Evolutionary conservation across 2,329 filamentous ascomycete genomes (phyloP).

Genomic region (Xylaria sp.): DNA sequence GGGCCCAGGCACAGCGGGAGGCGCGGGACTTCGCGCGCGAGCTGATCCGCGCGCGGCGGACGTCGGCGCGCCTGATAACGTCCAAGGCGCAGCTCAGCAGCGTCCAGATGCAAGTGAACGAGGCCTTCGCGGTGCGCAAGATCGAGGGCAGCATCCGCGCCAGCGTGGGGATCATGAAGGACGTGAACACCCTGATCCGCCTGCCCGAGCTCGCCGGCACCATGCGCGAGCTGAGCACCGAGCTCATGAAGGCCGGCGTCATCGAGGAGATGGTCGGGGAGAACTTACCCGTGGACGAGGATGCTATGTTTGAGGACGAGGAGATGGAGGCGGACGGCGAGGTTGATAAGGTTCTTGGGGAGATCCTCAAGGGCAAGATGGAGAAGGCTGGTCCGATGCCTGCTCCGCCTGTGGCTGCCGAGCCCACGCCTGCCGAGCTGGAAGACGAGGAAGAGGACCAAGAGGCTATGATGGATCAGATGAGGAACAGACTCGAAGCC

Average conservation of each 20-base stretch:
- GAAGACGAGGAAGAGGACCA: conserved; percentile 85
- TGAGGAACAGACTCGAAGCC: conserved; percentile 90
- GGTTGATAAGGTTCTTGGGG: conserved; percentile 91
- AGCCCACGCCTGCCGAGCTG: conserved; percentile 59
- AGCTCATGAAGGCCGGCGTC: conserved; percentile 93
- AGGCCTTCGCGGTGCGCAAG: conserved; percentile 94
- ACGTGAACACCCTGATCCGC: conserved; percentile 87
- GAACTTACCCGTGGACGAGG: conserved; percentile 78
- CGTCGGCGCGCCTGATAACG: conserved; percentile 79
- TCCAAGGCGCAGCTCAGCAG: conserved; percentile 91
- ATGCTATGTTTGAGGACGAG: conserved; percentile 76
- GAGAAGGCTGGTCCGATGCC: conserved; percentile 70
- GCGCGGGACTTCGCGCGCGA: conserved; percentile 90
- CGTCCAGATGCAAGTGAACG: conserved; percentile 97
- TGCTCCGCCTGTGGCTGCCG: conserved; percentile 64
- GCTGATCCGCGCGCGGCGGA: conserved; percentile 83
- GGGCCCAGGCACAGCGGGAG: conserved; percentile 82
- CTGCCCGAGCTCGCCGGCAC: conserved; percentile 88
- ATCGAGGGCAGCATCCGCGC: conserved; percentile 92
- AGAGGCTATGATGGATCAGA: conserved; percentile 91
- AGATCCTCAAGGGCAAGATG: conserved; percentile 86
- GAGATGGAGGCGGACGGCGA: conserved; percentile 81
- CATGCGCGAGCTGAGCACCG: conserved; percentile 87
- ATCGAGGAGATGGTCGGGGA: conserved; percentile 98
- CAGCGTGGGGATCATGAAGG: conserved; percentile 94